A percentile compares a stretch with the other conserved stretches of the same genome.
phyloP scores from a whole-genome alignment of 495 filamentous ascomycete genomes.

The Aspergillus heteromorphus region DNA sequence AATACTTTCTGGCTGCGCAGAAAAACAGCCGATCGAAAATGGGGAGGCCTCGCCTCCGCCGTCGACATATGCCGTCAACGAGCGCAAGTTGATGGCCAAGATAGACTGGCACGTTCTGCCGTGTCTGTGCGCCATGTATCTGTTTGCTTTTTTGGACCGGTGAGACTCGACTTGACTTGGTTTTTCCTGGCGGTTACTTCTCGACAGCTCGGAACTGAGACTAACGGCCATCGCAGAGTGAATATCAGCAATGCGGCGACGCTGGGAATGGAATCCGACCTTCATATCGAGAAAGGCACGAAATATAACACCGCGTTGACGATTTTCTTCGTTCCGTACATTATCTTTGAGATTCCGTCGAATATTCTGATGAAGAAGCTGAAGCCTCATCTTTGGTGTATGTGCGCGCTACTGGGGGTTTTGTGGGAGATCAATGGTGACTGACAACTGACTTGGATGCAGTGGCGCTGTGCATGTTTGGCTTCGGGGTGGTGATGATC shows the following conservation, averaged over 20 bases:
- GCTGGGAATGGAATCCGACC: slow-evolving; percentile 51
- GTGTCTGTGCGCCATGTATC: slow-evolving; percentile 68
- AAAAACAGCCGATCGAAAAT: not conserved
- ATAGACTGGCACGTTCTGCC: slow-evolving; percentile 74
- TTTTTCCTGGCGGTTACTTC: no score
- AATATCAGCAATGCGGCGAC: slow-evolving; percentile 57
- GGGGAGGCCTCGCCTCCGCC: not conserved
- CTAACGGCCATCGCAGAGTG: slow-evolving; percentile 23
- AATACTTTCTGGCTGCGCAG: not conserved
- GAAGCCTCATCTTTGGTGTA: slow-evolving; percentile 51
- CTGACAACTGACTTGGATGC: not conserved
- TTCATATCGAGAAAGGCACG: slow-evolving; percentile 42
- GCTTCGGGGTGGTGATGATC: slow-evolving; percentile 68
- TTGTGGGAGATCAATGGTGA: slow-evolving; percentile 43
- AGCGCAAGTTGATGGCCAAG: slow-evolving; percentile 57
- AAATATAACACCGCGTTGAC: slow-evolving; percentile 54
- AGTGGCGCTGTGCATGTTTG: slow-evolving; percentile 65
- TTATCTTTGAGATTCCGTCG: slow-evolving; percentile 56
- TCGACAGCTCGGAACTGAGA: no score
- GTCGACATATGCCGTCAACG: slow-evolving; percentile 42
- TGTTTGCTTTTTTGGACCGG: slow-evolving; percentile 76
- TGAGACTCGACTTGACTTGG: no score
- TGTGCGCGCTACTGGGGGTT: slow-evolving; percentile 45
- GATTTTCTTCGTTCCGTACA: slow-evolving; percentile 61
- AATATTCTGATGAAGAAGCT: slow-evolving; percentile 62